These are phyloP conservation scores for Cantharellus cinnabarinus DNA, from an alignment of 768 basidiomycete genomes.

Conservation along the genomic window DNA sequence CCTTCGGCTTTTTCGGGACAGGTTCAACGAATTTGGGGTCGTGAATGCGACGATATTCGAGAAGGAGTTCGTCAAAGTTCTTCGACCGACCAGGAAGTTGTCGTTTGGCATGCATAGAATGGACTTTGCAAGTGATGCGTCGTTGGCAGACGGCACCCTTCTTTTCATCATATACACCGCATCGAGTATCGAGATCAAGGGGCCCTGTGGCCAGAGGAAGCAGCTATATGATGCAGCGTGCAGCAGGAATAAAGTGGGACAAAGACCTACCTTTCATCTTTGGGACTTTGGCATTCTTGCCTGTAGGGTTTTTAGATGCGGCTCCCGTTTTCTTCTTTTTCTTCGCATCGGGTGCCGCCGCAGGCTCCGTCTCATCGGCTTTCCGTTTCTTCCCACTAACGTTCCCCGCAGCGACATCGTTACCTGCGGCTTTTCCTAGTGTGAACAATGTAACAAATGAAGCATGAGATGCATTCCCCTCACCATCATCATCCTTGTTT, in stretches of 20 bases:
- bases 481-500: slow-evolving; percentile 26
- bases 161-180: slow-evolving; percentile 96
- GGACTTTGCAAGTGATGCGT: slow-evolving; percentile 92
- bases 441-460: slow-evolving; percentile 8
- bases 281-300: slow-evolving; percentile 28
- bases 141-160: slow-evolving; percentile 67
- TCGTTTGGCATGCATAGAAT: slow-evolving; percentile 92
- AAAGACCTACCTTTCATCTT: too few species aligned
- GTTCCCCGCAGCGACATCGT: slow-evolving; percentile 18
- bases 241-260: too few species aligned
- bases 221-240: too few species aligned
- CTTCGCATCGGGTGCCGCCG: slow-evolving; percentile 38
- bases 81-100: slow-evolving; percentile 72
- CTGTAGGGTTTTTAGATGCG: slow-evolving; percentile 30
- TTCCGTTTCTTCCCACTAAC: slow-evolving; percentile 55
- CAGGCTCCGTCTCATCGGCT: slow-evolving; percentile 51
- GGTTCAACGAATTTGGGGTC: slow-evolving; percentile 82
- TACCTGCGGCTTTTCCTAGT: slow-evolving; percentile 3
- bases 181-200: slow-evolving; percentile 78
- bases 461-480: slow-evolving; percentile 13
- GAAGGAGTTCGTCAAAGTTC: slow-evolving; percentile 64
- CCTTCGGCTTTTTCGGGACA: slow-evolving; percentile 62
- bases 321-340: slow-evolving; percentile 44
- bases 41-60: slow-evolving; percentile 79
- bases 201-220: slow-evolving; percentile 24